phyloP scores from a whole-genome alignment of 345 rosid genomes.

The Punica granatum region DNA sequence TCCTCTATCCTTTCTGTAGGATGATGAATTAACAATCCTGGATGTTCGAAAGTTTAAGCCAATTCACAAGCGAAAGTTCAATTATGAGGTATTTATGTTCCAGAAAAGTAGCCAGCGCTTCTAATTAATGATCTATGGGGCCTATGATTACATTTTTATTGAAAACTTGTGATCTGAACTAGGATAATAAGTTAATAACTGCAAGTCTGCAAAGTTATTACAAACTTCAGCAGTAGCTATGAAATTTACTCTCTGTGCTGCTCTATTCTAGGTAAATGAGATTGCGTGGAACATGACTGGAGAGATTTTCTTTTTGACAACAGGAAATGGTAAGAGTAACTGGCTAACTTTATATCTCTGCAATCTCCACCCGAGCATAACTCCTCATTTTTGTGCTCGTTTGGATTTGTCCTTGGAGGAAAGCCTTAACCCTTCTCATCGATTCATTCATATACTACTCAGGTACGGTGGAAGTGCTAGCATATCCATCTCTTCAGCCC shows the following conservation, averaged over 20 bases:
- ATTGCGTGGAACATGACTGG: conserved; percentile 98
- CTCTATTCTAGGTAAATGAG: conserved; percentile 64
- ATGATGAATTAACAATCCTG: conserved; percentile 88
- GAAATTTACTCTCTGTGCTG: neutral
- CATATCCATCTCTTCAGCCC: conserved; percentile 75
- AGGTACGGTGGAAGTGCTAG: conserved; percentile 92
- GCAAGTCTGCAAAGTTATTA: neutral
- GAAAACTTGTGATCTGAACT: neutral
- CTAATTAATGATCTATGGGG: neutral
- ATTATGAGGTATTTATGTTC: conserved; percentile 60
- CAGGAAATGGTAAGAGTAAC: conserved; percentile 72
- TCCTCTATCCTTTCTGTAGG: conserved; percentile 32
- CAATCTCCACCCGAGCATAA: neutral
- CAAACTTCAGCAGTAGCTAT: neutral
- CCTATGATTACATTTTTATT: neutral
- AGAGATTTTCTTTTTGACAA: conserved; percentile 88
- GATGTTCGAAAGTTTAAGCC: conserved; percentile 97
- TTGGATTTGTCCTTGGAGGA: neutral
- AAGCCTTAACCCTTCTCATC: neutral
- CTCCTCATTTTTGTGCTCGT: neutral
- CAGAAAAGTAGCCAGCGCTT: neutral
- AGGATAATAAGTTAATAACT: neutral
- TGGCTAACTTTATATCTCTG: neutral
- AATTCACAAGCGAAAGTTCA: conserved; percentile 77
- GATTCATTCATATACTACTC: conserved; percentile 6